phyloP scores from a whole-genome alignment of 208 protist species.

The Porcisia hertigi region DNA sequence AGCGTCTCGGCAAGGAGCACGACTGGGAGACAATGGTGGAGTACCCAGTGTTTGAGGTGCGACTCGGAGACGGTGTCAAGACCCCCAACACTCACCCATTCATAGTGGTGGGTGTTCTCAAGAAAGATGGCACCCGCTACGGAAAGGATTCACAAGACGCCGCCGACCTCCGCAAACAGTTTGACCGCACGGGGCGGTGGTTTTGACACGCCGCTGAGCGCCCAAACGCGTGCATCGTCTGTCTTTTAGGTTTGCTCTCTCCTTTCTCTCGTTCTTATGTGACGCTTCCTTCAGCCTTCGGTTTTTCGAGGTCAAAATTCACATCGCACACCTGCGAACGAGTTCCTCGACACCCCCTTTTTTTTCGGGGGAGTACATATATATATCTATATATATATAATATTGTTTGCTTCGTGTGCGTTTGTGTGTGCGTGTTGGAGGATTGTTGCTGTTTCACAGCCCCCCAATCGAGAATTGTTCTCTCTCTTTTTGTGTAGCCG shows the following conservation, averaged over 20 bases:
- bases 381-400: neutral
- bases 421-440: neutral
- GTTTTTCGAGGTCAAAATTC: too few relatives aligned
- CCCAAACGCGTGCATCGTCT: neutral
- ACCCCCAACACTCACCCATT: conserved; percentile 78
- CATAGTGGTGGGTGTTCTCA: conserved; percentile 87
- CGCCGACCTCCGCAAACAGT: conserved; percentile 86
- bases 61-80: conserved; percentile 78
- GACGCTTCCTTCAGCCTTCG: too few relatives aligned
- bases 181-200: conserved; percentile 82
- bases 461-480: neutral
- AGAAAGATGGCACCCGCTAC: conserved; percentile 88
- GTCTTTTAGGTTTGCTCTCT: neutral
- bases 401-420: too few relatives aligned
- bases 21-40: conserved; percentile 82
- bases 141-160: conserved; percentile 90
- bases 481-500: too few relatives aligned
- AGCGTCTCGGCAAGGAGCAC: conserved; percentile 50
- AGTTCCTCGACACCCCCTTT: neutral
- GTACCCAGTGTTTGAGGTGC: conserved; percentile 90
- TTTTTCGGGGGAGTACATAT: neutral
- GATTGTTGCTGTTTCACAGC: conserved; percentile 1
- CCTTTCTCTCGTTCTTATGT: neutral
- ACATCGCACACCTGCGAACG: neutral
- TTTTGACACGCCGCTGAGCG: conserved; percentile 39